These are phyloP conservation scores for Globisporangium carolinianum DNA, from an alignment of 352 stramenopile genomes.

Conservation along the genomic window DNA sequence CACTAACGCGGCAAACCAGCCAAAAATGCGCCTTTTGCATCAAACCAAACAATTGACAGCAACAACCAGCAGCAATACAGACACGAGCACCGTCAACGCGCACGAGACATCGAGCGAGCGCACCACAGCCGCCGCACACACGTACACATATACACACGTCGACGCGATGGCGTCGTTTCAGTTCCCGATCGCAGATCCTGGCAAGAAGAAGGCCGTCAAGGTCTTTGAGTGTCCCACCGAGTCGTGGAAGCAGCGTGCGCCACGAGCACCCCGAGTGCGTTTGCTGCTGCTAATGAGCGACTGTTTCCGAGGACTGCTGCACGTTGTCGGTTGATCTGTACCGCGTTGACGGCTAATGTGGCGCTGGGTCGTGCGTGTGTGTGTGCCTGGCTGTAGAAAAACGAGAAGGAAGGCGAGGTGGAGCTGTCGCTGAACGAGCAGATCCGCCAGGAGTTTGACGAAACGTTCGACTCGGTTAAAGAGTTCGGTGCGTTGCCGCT, in stretches of 20 bases:
- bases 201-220: constrained; percentile 72
- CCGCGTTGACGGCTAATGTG: too few relatives aligned
- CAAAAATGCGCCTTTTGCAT: constrained; percentile 5
- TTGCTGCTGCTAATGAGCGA: background rate
- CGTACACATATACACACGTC: too few relatives aligned
- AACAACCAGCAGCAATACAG: background rate
- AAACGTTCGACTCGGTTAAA: constrained; percentile 64
- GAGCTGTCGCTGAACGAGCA: constrained; percentile 55
- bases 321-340: too few relatives aligned
- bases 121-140: too few relatives aligned
- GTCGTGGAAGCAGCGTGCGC: constrained; percentile 57
- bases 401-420: constrained; percentile 17
- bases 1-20: constrained; percentile 4
- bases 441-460: constrained; percentile 73
- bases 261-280: constrained; percentile 21
- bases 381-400: constrained; percentile 12
- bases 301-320: too few relatives aligned
- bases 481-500: constrained; percentile 39
- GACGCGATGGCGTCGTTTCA: constrained; percentile 36
- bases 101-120: background rate
- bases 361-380: background rate
- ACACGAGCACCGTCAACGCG: too few relatives aligned
- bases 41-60: background rate
- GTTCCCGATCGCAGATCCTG: constrained; percentile 57
- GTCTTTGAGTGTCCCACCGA: constrained; percentile 72